Percentiles rank a stretch among this genome's conserved stretches.
phyloP scores from a whole-genome alignment of 2,329 filamentous ascomycete species.

The Fusarium pininemorale region DNA sequence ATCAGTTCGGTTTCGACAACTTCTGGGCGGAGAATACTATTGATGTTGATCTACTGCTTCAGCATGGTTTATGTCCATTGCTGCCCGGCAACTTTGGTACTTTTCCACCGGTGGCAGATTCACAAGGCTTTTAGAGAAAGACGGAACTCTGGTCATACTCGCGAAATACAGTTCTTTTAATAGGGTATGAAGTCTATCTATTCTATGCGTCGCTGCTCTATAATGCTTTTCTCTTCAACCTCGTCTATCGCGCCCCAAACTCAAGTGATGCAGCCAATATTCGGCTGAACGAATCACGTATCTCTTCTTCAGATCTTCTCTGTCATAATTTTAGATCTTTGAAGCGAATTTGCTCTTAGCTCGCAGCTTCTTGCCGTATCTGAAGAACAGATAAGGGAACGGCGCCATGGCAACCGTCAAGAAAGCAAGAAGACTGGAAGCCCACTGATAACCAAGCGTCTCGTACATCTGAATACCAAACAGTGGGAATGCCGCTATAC shows the following conservation, averaged over 20 bases:
- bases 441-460: slow-evolving; percentile 32
- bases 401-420: slow-evolving; percentile 31
- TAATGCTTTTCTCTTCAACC: neutral
- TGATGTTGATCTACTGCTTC: slow-evolving; percentile 24
- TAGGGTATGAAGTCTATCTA: neutral
- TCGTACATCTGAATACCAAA: slow-evolving; percentile 35
- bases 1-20: slow-evolving; percentile 1
- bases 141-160: rapidly evolving
- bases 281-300: neutral
- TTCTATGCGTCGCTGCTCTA: neutral
- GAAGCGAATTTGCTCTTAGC: slow-evolving; percentile 31
- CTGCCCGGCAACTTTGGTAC: slow-evolving; percentile 14
- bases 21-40: slow-evolving; percentile 20
- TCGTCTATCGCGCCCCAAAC: neutral
- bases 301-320: rapidly evolving
- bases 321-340: neutral
- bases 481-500: slow-evolving; percentile 17
- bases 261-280: rapidly evolving
- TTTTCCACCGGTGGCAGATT: neutral
- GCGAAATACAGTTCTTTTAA: neutral
- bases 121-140: neutral
- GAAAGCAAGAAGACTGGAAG: slow-evolving; percentile 28
- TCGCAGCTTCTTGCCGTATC: slow-evolving; percentile 26
- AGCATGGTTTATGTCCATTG: slow-evolving; percentile 17
- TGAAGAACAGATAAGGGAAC: slow-evolving; percentile 35